Base-by-base conservation (phyloP, 177 flowering plant genomes). In the Tripterygium wilfordii region DNA sequence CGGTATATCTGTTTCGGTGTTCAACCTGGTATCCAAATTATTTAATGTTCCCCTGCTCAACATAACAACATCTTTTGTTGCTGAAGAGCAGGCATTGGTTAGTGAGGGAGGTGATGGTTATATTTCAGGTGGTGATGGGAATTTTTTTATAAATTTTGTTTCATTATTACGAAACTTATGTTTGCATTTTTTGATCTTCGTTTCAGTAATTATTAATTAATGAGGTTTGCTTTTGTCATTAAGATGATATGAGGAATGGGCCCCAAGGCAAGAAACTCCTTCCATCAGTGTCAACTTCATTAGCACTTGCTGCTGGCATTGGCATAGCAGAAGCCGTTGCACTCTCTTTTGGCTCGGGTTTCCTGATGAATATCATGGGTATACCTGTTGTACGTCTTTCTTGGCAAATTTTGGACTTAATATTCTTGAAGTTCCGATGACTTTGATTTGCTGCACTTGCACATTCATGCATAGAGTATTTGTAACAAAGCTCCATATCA, bases 1-100 rank as follows among this genome's bases (percentile, higher is more conserved):
- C 36, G 96, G 84, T 52, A 83, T 85, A 56, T 88, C 98, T 18
- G 61, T 75, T 8, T 77, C 88, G 53, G 77, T 90, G 49, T 88
- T 90, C 56, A 85, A 90, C 60, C 63, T 80, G 42, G 56, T 90
- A 42, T 90, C 95, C 25, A 90, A 90, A 77, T 68, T 90, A 40
- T 88, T 90, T 55, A 90, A 90, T 61, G 78, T 90, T 53, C 96
- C 98, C 44, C 89, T 90, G 17, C 85, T 88, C n/a, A 85, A 92
- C 60, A 68, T 90, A 45, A 88, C 98, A 59, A 90, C 98, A 53
- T 90, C 98, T 19, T 83, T 88, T 60, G 95, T 88, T 52, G 96
- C 98, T 53, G 87, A 88, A 65, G 98, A 90, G 51, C 83, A 84
- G 61, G 90, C 87, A 36, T 39, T 68, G 50, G 23, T 54, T 36